Evolutionary conservation across 805 yeast genomes (phyloP).

Genomic region (Saturnispora saitoi): DNA sequence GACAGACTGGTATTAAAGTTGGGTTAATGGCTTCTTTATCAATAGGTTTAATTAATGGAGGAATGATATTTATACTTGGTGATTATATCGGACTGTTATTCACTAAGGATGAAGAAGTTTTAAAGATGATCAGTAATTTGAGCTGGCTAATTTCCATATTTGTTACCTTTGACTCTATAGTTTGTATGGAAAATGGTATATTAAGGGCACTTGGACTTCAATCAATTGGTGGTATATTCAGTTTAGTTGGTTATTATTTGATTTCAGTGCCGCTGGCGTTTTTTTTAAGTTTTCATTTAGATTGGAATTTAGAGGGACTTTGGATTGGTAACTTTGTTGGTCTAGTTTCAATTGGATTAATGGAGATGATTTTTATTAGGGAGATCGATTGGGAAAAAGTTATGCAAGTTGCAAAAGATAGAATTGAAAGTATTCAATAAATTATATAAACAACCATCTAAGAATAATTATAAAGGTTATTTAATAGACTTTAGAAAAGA

Average conservation of each 20-base stretch:
- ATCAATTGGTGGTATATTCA: constrained; percentile 60
- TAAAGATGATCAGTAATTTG: constrained; percentile 39
- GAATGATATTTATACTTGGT: constrained; percentile 37
- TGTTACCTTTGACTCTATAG: constrained; percentile 62
- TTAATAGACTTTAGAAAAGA: neutral
- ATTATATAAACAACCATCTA: neutral
- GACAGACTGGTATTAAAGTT: constrained; percentile 34
- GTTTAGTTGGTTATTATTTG: constrained; percentile 61
- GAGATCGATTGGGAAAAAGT: constrained; percentile 47
- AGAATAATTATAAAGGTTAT: neutral
- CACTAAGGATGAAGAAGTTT: constrained; percentile 53
- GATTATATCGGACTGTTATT: constrained; percentile 47
- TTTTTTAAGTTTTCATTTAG: constrained; percentile 42
- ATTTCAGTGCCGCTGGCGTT: constrained; percentile 64
- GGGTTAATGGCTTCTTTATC: constrained; percentile 31
- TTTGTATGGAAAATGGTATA: constrained; percentile 64
- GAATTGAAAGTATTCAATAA: neutral
- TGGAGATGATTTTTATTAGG: constrained; percentile 39
- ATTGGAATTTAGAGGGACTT: constrained; percentile 48
- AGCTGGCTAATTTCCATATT: constrained; percentile 60
- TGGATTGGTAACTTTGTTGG: constrained; percentile 74
- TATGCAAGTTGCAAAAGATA: constrained; percentile 15
- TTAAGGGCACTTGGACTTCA: constrained; percentile 73
- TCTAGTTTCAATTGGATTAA: constrained; percentile 41
- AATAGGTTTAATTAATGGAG: constrained; percentile 33